phyloP scores from a whole-genome alignment of 2,329 filamentous ascomycete species.

The Diaporthe ilicicola region DNA sequence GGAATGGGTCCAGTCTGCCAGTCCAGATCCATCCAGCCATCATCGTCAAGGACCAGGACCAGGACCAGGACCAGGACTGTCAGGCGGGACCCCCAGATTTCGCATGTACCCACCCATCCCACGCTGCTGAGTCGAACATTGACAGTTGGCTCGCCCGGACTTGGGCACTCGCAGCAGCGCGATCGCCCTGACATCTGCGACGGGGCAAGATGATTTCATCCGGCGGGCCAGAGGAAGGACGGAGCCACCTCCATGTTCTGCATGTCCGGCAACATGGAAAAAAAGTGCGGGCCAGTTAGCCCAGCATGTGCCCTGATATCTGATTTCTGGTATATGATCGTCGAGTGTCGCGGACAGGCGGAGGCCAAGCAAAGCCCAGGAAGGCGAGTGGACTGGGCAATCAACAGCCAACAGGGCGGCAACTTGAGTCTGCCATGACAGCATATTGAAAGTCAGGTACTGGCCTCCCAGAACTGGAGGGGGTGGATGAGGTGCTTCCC shows the following conservation, averaged over 20 bases:
- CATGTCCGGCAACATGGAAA: constrained; percentile 3
- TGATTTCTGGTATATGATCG: constrained; percentile 12
- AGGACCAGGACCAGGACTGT: constrained; percentile 3
- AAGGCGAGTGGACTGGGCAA: not conserved
- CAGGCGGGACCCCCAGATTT: constrained; percentile 25
- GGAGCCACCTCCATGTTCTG: not conserved
- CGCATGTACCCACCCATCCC: constrained; percentile 24
- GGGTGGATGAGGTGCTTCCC: not conserved
- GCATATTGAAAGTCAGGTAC: not conserved
- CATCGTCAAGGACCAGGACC: no score
- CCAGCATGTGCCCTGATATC: not conserved
- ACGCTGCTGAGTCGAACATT: not conserved
- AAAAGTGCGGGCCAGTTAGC: not conserved
- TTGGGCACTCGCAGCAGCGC: not conserved
- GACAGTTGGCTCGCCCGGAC: constrained; percentile 3
- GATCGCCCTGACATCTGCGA: not conserved
- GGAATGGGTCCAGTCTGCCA: constrained; percentile 22
- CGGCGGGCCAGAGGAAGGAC: constrained; percentile 17
- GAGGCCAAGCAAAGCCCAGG: constrained; percentile 15
- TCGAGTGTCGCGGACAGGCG: constrained; percentile 1
- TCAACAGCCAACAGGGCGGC: not conserved
- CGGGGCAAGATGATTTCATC: constrained; percentile 8
- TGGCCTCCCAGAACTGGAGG: not conserved
- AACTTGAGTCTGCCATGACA: not conserved
- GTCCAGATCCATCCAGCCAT: no score